phyloP scores from a whole-genome alignment of 2,329 filamentous ascomycete species.

The Fonsecaea multimorphosa region DNA sequence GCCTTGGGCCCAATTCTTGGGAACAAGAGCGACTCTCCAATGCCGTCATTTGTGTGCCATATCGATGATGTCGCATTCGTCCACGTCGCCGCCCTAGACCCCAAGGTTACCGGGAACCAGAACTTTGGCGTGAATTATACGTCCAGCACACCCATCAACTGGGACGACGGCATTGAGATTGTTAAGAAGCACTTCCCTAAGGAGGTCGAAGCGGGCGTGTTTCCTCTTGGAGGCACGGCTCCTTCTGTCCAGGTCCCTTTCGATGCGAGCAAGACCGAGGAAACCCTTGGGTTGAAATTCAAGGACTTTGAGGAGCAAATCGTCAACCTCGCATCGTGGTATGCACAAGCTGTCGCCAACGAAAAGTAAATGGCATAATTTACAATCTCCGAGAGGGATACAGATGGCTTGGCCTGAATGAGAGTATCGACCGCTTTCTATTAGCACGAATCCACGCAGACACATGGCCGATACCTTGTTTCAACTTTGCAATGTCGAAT shows the following conservation, averaged over 20 bases:
- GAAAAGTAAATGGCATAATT: too few relatives aligned
- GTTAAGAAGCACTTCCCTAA: constrained; percentile 11
- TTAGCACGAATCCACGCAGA: too few relatives aligned
- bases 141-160: constrained; percentile 29
- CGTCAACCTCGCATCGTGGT: constrained; percentile 2
- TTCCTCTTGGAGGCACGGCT: background rate
- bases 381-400: too few relatives aligned
- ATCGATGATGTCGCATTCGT: constrained; percentile 42
- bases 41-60: constrained; percentile 28
- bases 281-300: constrained; percentile 12
- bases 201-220: constrained; percentile 16
- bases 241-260: background rate
- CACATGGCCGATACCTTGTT: too few relatives aligned
- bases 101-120: background rate
- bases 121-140: constrained; percentile 8
- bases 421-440: too few relatives aligned
- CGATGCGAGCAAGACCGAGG: constrained; percentile 7
- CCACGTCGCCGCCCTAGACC: constrained; percentile 41
- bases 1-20: constrained; percentile 26
- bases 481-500: too few relatives aligned
- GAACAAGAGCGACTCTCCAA: background rate
- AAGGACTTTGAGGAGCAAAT: constrained; percentile 7
- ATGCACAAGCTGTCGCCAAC: background rate
- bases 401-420: too few relatives aligned
- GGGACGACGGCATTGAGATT: constrained; percentile 46